phyloP scores from a whole-genome alignment of 352 stramenopile species.

The Pythium brachiatum region DNA sequence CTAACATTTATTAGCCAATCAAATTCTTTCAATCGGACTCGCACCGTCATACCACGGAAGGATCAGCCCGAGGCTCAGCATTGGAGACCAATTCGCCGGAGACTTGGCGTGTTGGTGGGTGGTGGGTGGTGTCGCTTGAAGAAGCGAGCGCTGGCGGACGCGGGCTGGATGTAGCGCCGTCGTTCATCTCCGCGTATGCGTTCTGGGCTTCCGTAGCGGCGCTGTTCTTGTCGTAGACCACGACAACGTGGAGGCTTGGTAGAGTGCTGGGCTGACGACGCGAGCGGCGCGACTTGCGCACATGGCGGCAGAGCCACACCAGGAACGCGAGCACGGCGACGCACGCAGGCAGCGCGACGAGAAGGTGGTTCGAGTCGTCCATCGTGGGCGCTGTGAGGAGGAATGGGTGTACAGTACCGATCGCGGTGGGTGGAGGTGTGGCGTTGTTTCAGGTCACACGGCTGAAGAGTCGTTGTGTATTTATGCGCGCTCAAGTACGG shows the following conservation, averaged over 20 bases:
- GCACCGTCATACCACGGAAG: neutral
- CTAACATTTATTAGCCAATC: neutral
- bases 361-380: slow-evolving; percentile 2
- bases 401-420: too few species aligned
- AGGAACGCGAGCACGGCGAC: slow-evolving; percentile 22
- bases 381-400: neutral
- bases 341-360: slow-evolving; percentile 18
- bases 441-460: neutral
- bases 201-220: neutral
- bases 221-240: slow-evolving; percentile 16
- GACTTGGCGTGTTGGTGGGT: neutral
- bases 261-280: neutral
- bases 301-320: slow-evolving; percentile 11
- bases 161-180: too few species aligned
- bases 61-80: neutral
- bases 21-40: neutral
- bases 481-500: neutral
- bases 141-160: too few species aligned
- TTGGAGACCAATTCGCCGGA: neutral
- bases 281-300: slow-evolving; percentile 1
- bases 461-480: neutral
- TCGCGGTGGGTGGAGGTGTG: neutral
- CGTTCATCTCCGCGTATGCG: neutral
- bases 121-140: neutral
- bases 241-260: slow-evolving; percentile 7